Evolutionary conservation across 2,329 filamentous ascomycete species (phyloP).

Genomic region (Bimuria novae-zelandiae): DNA sequence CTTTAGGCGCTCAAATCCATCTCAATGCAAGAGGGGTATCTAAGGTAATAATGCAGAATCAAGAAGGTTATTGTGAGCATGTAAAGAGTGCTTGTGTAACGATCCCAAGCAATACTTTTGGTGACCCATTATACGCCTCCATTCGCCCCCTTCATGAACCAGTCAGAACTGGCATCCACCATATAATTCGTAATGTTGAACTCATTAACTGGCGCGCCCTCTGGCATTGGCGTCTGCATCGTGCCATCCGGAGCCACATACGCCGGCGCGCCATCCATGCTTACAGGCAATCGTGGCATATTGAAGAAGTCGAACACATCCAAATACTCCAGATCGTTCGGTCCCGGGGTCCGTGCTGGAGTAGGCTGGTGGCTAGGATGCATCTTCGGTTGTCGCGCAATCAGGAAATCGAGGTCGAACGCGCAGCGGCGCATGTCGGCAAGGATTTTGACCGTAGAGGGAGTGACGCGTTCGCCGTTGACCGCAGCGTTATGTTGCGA

Average conservation of each 20-base stretch:
- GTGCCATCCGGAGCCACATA: conserved; percentile 37
- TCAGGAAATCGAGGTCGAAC: conserved; percentile 87
- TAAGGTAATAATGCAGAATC: background rate
- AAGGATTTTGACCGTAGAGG: conserved; percentile 82
- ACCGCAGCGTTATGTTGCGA: conserved; percentile 65
- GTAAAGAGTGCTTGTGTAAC: no score
- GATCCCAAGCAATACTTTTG: no score
- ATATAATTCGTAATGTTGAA: conserved; percentile 81
- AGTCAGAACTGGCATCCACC: conserved; percentile 74
- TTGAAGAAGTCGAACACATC: conserved; percentile 97
- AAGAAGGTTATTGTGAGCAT: background rate
- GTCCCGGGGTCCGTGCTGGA: conserved; percentile 69
- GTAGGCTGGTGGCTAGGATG: conserved; percentile 51
- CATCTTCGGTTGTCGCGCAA: conserved; percentile 72
- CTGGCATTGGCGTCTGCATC: conserved; percentile 26
- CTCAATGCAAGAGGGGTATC: background rate
- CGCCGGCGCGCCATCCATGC: conserved; percentile 35
- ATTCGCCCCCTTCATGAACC: conserved; percentile 56
- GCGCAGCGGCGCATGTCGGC: conserved; percentile 91
- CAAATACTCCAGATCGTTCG: conserved; percentile 85
- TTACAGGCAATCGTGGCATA: conserved; percentile 70
- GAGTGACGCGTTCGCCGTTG: conserved; percentile 74
- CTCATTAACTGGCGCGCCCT: conserved; percentile 56
- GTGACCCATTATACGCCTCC: no score
- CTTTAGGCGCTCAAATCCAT: background rate